phyloP scores from a whole-genome alignment of 305 asterid species.

The Fraxinus greggii region DNA sequence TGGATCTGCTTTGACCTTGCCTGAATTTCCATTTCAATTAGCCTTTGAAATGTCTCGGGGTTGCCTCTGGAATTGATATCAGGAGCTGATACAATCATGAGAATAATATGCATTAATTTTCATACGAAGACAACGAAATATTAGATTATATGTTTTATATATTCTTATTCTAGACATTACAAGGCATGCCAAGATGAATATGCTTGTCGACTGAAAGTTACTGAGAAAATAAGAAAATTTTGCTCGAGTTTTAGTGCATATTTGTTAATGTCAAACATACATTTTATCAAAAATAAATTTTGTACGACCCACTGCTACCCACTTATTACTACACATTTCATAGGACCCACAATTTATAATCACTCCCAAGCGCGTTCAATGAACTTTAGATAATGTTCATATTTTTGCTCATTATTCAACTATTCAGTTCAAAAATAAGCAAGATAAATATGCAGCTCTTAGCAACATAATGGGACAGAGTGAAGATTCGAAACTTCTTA shows the following conservation, averaged over 20 bases:
- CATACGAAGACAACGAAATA: background rate
- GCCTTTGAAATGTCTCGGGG: constrained; percentile 80
- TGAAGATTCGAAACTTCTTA: constrained; percentile 22
- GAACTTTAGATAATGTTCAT: background rate
- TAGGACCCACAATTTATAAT: background rate
- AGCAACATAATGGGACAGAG: background rate
- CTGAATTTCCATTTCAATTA: constrained; percentile 71
- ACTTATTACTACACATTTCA: background rate
- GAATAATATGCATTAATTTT: background rate
- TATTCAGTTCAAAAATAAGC: background rate
- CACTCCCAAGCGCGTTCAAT: background rate
- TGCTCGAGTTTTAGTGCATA: background rate
- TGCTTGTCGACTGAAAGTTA: background rate
- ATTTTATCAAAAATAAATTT: background rate
- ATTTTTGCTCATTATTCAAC: constrained; percentile 16
- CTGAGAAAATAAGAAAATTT: background rate
- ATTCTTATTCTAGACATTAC: background rate
- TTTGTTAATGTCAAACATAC: background rate
- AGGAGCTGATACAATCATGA: constrained; percentile 23
- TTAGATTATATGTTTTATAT: background rate
- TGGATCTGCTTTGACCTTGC: constrained; percentile 67
- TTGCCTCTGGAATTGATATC: constrained; percentile 36
- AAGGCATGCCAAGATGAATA: background rate
- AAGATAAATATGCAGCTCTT: background rate
- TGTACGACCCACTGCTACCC: background rate